These are phyloP conservation scores for Thermomyces lanuginosus DNA, from an alignment of 2,329 filamentous ascomycete species.

Conservation along the genomic window DNA sequence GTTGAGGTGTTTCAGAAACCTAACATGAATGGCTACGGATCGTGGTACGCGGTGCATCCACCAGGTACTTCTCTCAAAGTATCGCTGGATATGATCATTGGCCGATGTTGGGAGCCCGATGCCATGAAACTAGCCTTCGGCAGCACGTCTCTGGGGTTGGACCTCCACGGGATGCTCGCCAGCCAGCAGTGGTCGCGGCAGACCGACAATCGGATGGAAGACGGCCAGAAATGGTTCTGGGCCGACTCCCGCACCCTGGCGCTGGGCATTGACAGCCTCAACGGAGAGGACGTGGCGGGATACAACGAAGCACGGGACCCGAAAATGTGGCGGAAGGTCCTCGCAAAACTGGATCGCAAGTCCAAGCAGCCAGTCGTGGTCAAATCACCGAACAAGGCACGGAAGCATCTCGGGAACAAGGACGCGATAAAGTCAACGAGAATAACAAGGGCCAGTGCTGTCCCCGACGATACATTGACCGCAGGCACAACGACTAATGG, in stretches of 20 bases:
- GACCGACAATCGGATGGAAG: slow-evolving; percentile 34
- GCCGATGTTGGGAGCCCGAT: slow-evolving; percentile 37
- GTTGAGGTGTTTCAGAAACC: slow-evolving; percentile 21
- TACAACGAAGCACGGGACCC: slow-evolving; percentile 31
- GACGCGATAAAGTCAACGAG: too few species aligned
- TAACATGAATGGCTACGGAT: slow-evolving; percentile 30
- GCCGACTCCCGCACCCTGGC: slow-evolving; percentile 40
- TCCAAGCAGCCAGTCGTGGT: too few species aligned
- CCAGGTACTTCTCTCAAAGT: slow-evolving; percentile 27
- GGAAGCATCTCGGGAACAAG: too few species aligned
- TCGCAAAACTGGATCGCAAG: slow-evolving; percentile 31
- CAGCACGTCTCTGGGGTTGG: slow-evolving; percentile 24
- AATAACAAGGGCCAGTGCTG: too few species aligned
- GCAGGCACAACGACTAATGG: too few species aligned
- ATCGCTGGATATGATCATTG: slow-evolving; percentile 36
- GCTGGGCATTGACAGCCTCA: slow-evolving; percentile 39
- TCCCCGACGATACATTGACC: too few species aligned
- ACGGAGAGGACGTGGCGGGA: slow-evolving; percentile 35
- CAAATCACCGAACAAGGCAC: too few species aligned
- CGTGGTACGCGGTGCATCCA: slow-evolving; percentile 36
- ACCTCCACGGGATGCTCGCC: slow-evolving; percentile 31
- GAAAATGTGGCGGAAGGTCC: slow-evolving; percentile 30
- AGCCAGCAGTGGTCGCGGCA: slow-evolving; percentile 32
- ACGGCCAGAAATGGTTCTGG: slow-evolving; percentile 39
- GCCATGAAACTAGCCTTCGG: slow-evolving; percentile 33